Base-by-base conservation (phyloP, 768 basidiomycete species). In the Suillus clintonianus region DNA sequence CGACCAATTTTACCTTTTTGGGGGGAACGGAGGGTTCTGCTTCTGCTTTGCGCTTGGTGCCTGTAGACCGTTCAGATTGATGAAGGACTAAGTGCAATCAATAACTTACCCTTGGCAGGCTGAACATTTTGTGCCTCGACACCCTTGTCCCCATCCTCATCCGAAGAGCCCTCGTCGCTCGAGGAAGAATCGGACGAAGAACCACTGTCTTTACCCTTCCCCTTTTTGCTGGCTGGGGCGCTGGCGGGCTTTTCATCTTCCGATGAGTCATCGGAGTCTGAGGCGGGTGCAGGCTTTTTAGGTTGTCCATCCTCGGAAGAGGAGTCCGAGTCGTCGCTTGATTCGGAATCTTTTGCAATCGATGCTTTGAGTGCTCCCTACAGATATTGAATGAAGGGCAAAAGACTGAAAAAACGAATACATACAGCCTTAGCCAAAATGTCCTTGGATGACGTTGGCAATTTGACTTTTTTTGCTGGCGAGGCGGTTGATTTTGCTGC, bases 1-100 rank as follows among this genome's bases (percentile, higher is more conserved):
- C 83, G 53, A 78, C 85, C 56, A 89, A 80, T 81, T 95, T 97
- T 69, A 82, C 84, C 78, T 97, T 97, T 84, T 98, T 97, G 42
- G 85, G 77, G 45, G 88, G 83, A 15, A 82, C 83, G 50, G 84
- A 79, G 22, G 77, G 78, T 32, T 85, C 85, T 24, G 84, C 85
- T 32, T 87, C 86, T 34, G 91, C 92, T 79, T 96, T 96, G 69
- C 95, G 89, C 78, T 97, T 97, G 64, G 85, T 88, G 27, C 61
- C 54, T 47, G 57, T 65, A 63, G 48, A 15, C 11, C 14, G 32
- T n/a, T 36, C 62, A 68, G 47, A 54, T 37, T 39, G 50, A 56
- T 56, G 50, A 43, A 64, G 36, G 42, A 59, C 36, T 11, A 32
- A 32, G 36, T 56, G n/a, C 47, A 39, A 43, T 22, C 30, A 19